Base-by-base conservation (phyloP, 345 rosid species). In the Eucalyptus erythrocorys region DNA sequence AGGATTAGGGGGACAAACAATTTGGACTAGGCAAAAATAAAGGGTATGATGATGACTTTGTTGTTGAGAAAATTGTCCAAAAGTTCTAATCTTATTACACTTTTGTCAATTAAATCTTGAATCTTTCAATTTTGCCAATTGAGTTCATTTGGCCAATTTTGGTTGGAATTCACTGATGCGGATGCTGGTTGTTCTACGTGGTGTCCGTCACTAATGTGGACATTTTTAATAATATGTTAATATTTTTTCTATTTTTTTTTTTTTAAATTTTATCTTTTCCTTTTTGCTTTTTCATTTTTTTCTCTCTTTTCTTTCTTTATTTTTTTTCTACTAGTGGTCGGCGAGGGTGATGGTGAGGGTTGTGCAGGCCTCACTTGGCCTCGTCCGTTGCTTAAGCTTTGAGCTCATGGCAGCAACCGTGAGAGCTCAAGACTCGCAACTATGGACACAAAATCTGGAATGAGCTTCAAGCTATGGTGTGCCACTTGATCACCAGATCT, bases 131-230 rank as follows among this genome's bases (percentile, higher is more conserved):
- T 59, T 59, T 71, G 1, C 0, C 0, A 71, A 71, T 10, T 3
- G 22, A 71, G 5, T 19, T 12, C 4, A 19, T 71, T 0, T 7
- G 6, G 4, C 13, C 1, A 37, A 71, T 71, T 71, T 71, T 71
- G 19, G 4, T 1, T 3, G 0, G 26, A 71, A 32, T n/a, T 66
- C 3, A 0, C 1, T 16, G 5, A 68, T 1, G 1, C 3, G 2
- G 1, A 32, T 3, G 1, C 2, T 3, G 13, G 24, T 1, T 10
- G 0, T 51, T 51, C 26, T 32, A 8, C 3, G 6, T 21, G 24
- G 6, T 5, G 6, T 15, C 4, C 40, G 6, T 17, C 3, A 1
- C 57, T 51, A 51, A 32, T 9, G 40, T 68, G 42, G 80, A 68
- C 3, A 8, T 68, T 32, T 68, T 68, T 17, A 8, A 16, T n/a